These are phyloP conservation scores for Oidiodendron maius DNA, from an alignment of 495 filamentous ascomycete species.

Conservation along the genomic window DNA sequence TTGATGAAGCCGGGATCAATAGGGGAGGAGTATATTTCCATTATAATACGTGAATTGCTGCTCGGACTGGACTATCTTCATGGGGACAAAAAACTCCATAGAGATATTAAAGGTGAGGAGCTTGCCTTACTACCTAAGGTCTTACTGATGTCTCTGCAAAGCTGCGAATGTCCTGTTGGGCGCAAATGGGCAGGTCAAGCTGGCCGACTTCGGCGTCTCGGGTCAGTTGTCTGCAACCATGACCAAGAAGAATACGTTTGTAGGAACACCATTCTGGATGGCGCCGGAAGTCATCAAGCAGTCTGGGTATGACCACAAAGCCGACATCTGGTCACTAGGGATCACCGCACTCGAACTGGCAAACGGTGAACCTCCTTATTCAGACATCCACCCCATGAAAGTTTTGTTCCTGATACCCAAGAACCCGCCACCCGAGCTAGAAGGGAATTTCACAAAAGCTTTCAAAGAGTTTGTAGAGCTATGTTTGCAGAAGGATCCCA, in stretches of 20 bases:
- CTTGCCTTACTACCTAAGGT: not conserved
- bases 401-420: slow-evolving; percentile 96
- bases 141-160: slow-evolving; percentile 29
- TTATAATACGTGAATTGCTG: slow-evolving; percentile 86
- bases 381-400: slow-evolving; percentile 98
- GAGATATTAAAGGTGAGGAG: slow-evolving; percentile 85
- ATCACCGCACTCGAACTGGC: slow-evolving; percentile 95
- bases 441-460: slow-evolving; percentile 78
- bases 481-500: slow-evolving; percentile 82
- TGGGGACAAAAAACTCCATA: slow-evolving; percentile 88
- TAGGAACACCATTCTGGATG: slow-evolving; percentile 99
- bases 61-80: slow-evolving; percentile 91
- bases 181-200: slow-evolving; percentile 87
- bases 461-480: slow-evolving; percentile 95
- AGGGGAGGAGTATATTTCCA: slow-evolving; percentile 87
- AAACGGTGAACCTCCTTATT: slow-evolving; percentile 89
- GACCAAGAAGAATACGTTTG: slow-evolving; percentile 99
- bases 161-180: slow-evolving; percentile 87
- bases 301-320: slow-evolving; percentile 96
- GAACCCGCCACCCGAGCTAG: slow-evolving; percentile 75
- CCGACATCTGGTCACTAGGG: slow-evolving; percentile 98
- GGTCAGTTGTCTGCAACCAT: slow-evolving; percentile 98
- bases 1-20: slow-evolving; percentile 91
- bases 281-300: slow-evolving; percentile 98
- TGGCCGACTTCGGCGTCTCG: slow-evolving; percentile 96